These are phyloP conservation scores for Pisolithus sp. DNA, from an alignment of 768 basidiomycete species.

Conservation along the genomic window DNA sequence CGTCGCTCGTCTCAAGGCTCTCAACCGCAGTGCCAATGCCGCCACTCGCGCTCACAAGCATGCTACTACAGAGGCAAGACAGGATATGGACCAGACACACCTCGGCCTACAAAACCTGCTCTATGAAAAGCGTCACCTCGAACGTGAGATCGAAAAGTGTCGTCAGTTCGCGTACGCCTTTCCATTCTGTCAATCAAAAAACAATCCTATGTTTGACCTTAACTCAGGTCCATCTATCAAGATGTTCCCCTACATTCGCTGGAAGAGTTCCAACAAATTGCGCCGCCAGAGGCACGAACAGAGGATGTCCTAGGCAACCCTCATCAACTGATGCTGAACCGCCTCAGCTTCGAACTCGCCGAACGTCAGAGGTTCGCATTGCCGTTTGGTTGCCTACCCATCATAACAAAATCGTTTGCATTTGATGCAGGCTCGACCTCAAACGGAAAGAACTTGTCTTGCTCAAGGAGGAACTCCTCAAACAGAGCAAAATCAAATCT, in stretches of 20 bases:
- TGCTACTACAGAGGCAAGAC: slow-evolving; percentile 65
- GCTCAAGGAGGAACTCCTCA: slow-evolving; percentile 74
- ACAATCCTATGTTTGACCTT: neutral
- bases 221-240: slow-evolving; percentile 75
- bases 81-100: slow-evolving; percentile 87
- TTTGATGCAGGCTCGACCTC: slow-evolving; percentile 55
- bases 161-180: slow-evolving; percentile 78
- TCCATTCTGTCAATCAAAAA: neutral
- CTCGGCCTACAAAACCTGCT: slow-evolving; percentile 80
- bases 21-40: slow-evolving; percentile 69
- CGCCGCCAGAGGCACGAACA: slow-evolving; percentile 61
- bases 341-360: slow-evolving; percentile 78
- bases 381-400: neutral
- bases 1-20: slow-evolving; percentile 70
- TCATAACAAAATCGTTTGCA: slow-evolving; percentile 2
- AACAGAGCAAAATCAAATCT: slow-evolving; percentile 69
- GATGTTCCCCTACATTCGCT: slow-evolving; percentile 71
- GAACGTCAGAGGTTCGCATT: slow-evolving; percentile 74
- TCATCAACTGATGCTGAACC: slow-evolving; percentile 84
- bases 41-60: slow-evolving; percentile 68
- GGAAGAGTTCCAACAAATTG: slow-evolving; percentile 62
- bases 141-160: slow-evolving; percentile 89
- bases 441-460: slow-evolving; percentile 59
- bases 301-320: slow-evolving; percentile 57
- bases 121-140: slow-evolving; percentile 85